A percentile compares a stretch with the other conserved stretches of the same genome.
phyloP scores from a whole-genome alignment of 805 yeast genomes.

The Yamadazyma kitorensis region DNA sequence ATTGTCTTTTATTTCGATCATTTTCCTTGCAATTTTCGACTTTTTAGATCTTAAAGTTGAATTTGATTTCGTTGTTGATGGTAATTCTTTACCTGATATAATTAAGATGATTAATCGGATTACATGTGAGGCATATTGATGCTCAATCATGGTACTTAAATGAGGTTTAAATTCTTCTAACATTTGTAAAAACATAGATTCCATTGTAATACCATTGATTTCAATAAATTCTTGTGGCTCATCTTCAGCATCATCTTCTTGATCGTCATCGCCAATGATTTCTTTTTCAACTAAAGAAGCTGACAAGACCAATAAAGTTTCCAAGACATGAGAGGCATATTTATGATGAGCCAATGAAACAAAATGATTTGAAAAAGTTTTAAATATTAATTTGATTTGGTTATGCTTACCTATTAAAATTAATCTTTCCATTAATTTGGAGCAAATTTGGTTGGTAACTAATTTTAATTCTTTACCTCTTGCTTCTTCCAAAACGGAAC shows the following conservation, averaged over 20 bases:
- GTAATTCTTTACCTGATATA: conserved; percentile 73
- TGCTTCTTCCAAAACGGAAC: conserved; percentile 80
- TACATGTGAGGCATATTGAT: conserved; percentile 88
- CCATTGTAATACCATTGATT: conserved; percentile 52
- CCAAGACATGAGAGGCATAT: conserved; percentile 91
- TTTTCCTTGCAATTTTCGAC: conserved; percentile 86
- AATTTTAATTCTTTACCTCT: conserved; percentile 87
- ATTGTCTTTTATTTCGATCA: conserved; percentile 82
- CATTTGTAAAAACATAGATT: conserved; percentile 61
- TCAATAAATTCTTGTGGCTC: conserved; percentile 32
- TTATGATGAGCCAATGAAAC: conserved; percentile 79
- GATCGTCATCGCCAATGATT: conserved; percentile 43
- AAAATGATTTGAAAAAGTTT: conserved; percentile 70
- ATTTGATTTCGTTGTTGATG: conserved; percentile 65
- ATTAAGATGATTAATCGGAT: conserved; percentile 69
- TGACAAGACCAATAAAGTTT: conserved; percentile 72
- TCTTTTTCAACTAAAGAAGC: conserved; percentile 79
- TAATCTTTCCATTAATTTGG: conserved; percentile 86
- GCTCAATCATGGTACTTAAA: conserved; percentile 56
- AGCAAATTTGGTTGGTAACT: conserved; percentile 92
- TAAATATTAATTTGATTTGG: conserved; percentile 65
- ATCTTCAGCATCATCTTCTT: conserved; percentile 30
- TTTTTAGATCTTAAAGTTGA: conserved; percentile 78
- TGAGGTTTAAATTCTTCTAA: conserved; percentile 64
- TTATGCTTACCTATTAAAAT: conserved; percentile 61